A percentile compares a stretch with the other conserved stretches of the same genome.
Evolutionary conservation across 768 basidiomycete species (phyloP).

Genomic region (Psilocybe cyanescens): DNA sequence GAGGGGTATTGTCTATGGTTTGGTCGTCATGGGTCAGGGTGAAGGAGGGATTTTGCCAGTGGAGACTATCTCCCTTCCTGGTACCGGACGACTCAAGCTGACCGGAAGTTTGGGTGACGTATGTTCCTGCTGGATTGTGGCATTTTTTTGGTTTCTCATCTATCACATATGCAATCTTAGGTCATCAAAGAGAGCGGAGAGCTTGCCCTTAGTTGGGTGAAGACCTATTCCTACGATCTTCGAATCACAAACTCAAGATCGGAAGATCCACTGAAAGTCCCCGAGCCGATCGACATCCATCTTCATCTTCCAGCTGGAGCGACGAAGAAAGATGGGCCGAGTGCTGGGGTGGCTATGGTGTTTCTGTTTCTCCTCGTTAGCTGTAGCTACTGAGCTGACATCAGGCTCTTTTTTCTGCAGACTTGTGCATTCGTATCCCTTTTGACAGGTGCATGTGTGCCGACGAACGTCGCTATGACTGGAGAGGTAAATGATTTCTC

Average conservation of each 20-base stretch:
- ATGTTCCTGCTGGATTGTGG: constrained; percentile 19
- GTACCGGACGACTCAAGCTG: constrained; percentile 70
- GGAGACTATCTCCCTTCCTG: constrained; percentile 82
- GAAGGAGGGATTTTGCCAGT: constrained; percentile 87
- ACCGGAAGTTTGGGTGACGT: constrained; percentile 88
- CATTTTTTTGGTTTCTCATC: constrained; percentile 4
- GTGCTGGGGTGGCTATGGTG: constrained; percentile 90
- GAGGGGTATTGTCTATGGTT: constrained; percentile 80
- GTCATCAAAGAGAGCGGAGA: constrained; percentile 94
- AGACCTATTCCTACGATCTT: constrained; percentile 79
- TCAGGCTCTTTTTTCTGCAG: constrained; percentile 33
- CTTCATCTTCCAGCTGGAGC: constrained; percentile 89
- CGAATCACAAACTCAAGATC: constrained; percentile 71
- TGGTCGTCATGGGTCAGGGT: constrained; percentile 88
- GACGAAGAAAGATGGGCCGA: constrained; percentile 93
- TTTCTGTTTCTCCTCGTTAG: constrained; percentile 15
- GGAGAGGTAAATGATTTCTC: constrained; percentile 63
- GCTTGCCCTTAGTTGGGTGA: constrained; percentile 92
- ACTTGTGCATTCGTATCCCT: constrained; percentile 88
- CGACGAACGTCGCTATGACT: constrained; percentile 82
- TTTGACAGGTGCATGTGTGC: constrained; percentile 74
- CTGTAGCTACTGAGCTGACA: neutral
- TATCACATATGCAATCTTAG: constrained; percentile 26
- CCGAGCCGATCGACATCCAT: constrained; percentile 80
- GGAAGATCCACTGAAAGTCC: constrained; percentile 77